These are phyloP conservation scores for Letharia lupina DNA, from an alignment of 495 filamentous ascomycete genomes.

Conservation along the genomic window DNA sequence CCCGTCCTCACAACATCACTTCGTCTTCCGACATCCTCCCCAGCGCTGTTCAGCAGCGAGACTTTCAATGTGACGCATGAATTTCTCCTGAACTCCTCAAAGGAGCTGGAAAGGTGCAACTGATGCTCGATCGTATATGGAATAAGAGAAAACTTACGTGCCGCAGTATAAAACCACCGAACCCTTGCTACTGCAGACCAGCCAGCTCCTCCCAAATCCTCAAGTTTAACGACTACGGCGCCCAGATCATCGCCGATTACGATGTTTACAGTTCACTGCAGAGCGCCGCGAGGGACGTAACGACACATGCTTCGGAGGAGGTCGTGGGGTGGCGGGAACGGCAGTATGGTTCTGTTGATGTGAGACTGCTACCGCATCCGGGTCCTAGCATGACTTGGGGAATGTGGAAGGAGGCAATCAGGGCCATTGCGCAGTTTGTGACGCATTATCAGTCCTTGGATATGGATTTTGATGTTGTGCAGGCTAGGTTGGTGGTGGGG, in stretches of 20 bases:
- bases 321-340: neutral
- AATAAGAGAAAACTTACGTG: neutral
- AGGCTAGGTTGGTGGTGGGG: neutral
- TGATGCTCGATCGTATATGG: neutral
- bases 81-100: neutral
- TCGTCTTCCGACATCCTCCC: neutral
- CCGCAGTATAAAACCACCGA: neutral
- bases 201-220: neutral
- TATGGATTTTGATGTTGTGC: neutral
- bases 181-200: neutral
- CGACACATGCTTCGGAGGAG: neutral
- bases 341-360: neutral
- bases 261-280: neutral
- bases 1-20: neutral
- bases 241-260: neutral
- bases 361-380: neutral
- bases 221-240: conserved; percentile 1
- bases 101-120: neutral
- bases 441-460: neutral
- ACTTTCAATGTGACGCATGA: neutral
- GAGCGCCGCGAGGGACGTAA: neutral
- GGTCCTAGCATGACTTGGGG: neutral
- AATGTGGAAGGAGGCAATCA: neutral
- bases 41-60: neutral
- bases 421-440: neutral